Percentiles rank a stretch among this genome's conserved stretches.
phyloP scores from a whole-genome alignment of 129 eudicot species.

The Calendula officinalis region DNA sequence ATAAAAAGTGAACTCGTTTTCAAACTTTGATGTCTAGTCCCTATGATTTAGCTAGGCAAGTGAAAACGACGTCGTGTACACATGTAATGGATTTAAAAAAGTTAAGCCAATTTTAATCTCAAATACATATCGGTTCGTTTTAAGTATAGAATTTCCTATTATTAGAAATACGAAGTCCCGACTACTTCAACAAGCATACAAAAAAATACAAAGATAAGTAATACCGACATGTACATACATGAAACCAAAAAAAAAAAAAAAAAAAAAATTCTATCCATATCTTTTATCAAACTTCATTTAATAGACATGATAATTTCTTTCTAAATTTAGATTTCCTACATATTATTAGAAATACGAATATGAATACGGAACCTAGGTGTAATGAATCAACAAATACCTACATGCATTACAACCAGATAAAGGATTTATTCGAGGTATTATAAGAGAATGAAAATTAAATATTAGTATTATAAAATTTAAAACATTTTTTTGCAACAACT shows the following conservation, averaged over 20 bases:
- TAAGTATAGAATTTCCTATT: slow-evolving; percentile 5
- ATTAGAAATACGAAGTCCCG: background rate
- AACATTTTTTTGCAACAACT: no score
- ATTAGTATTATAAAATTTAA: no score
- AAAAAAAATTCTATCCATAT: background rate
- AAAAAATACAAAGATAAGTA: background rate
- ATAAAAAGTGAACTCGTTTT: no score
- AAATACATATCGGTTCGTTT: background rate
- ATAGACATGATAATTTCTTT: slow-evolving; percentile 20
- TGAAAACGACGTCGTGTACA: no score
- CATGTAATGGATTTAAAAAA: no score
- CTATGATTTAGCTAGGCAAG: no score
- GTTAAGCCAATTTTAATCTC: background rate
- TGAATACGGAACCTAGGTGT: background rate
- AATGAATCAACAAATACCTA: background rate
- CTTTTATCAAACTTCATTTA: slow-evolving; percentile 14
- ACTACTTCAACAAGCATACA: background rate
- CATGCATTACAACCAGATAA: background rate
- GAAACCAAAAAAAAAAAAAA: no score
- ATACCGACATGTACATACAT: slow-evolving; percentile 20
- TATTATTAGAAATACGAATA: background rate
- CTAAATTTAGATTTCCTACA: slow-evolving; percentile 2
- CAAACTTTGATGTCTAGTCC: no score
- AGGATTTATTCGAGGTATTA: background rate
- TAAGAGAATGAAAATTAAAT: no score